Conservation (phyloP, 495 filamentous ascomycete species). For the Hypomontagnella submonticulosa region DNA sequence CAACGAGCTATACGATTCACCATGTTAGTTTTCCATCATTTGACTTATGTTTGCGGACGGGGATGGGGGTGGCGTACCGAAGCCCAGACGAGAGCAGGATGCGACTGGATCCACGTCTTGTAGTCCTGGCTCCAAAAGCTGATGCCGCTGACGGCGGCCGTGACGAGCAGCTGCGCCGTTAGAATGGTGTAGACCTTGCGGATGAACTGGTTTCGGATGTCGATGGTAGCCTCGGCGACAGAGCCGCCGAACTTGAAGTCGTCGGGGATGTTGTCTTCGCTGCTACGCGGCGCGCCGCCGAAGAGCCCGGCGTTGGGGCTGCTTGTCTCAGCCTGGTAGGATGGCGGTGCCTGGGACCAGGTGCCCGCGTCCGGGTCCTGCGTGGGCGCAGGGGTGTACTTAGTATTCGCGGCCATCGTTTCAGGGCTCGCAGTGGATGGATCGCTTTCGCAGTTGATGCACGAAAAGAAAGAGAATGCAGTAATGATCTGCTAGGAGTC, state of each 20-base stretch:
- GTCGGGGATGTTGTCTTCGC: slow-evolving; percentile 92
- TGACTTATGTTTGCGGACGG: slow-evolving; percentile 20
- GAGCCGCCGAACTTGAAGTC: slow-evolving; percentile 98
- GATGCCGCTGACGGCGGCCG: slow-evolving; percentile 80
- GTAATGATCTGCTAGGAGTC: slow-evolving; percentile 36
- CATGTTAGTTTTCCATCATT: too few species aligned
- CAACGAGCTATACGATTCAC: slow-evolving; percentile 64
- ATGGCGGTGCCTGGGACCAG: slow-evolving; percentile 88
- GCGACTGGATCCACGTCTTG: slow-evolving; percentile 85
- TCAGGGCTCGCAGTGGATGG: not conserved
- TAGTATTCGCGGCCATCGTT: slow-evolving; percentile 72
- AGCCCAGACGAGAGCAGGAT: slow-evolving; percentile 85
- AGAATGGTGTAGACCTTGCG: slow-evolving; percentile 74
- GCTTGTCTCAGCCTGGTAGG: slow-evolving; percentile 66
- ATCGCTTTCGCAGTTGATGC: slow-evolving; percentile 5
- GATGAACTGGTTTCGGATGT: slow-evolving; percentile 97
- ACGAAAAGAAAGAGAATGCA: slow-evolving; percentile 17
- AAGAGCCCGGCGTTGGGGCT: slow-evolving; percentile 54
- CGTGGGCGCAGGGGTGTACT: slow-evolving; percentile 77
- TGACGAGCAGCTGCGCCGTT: slow-evolving; percentile 89
- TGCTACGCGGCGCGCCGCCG: slow-evolving; percentile 69
- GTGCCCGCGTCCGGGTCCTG: slow-evolving; percentile 72
- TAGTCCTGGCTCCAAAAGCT: slow-evolving; percentile 85
- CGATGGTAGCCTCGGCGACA: slow-evolving; percentile 90
- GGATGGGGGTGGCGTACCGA: slow-evolving; percentile 59